Base-by-base conservation (phyloP, 352 stramenopile genomes). In the Pythium pyrilobum region DNA sequence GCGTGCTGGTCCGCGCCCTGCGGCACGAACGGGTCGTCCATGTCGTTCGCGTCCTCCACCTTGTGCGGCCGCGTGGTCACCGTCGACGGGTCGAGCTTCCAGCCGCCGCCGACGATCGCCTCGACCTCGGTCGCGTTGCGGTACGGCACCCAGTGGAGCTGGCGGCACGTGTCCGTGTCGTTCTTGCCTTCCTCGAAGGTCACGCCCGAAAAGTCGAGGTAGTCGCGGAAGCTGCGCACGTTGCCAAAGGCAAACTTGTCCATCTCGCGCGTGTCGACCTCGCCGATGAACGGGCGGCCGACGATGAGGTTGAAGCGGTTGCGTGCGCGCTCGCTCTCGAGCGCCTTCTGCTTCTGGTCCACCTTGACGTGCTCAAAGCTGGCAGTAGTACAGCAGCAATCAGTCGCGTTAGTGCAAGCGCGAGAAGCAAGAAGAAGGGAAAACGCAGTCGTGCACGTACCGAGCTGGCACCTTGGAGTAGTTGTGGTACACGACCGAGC, bases 121-220 rank as follows among this genome's bases (percentile, higher is more conserved):
- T 76, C 64, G 11, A 76, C 47, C 0, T 69, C 52, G 16, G 42
- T 58, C 23, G 67, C 44, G 29, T 76, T 24, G 10, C 18, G 25
- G 51, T 70, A 77, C 40, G 69, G 69, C 38, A 77, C 62, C 69
- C 69, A 77, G 55, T 77, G 66, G 25, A 77, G 59, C 60, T 77
- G 69, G 18, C 62, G 31, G 51, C 69, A 77, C 28, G 62, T 64
- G 12, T 68, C 45, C 28, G 39, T 51, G 50, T 74, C 69, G 34
- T 59, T 63, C 23, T 54, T 41, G 25, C 62, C 62, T 42, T 41
- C 31, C 15, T 48, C 47, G 29, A 69, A 69, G 13, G 53, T 66
- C 23, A 77, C 64, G 25, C 69, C 69, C 2, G 65, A 57, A 38
- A 72, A 77, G 21, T 77, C 50, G 31, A 77, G 59, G 34, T 69